Evolutionary conservation across 2,329 filamentous ascomycete species (phyloP), one percentile per base, ranked within the genome.

Genomic region (Diplodia intermedia): DNA sequence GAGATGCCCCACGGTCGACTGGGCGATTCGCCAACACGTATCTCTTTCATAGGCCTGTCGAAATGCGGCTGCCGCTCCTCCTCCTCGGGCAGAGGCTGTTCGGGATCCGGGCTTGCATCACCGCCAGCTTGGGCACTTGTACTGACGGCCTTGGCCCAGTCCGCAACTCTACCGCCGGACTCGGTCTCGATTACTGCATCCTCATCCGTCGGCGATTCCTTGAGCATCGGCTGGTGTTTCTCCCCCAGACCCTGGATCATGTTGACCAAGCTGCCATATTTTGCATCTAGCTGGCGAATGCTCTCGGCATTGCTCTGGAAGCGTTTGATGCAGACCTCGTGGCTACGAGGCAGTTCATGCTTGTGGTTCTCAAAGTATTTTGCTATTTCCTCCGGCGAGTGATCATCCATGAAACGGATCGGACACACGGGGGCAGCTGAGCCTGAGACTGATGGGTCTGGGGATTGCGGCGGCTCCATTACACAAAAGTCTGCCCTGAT

Each of bases 341-440:
- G 94, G 77, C 93, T 97, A 73, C 94, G 88, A 11, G 94, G 94
- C 66, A 98, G 87, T 78, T 97, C 91, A 79, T 98, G 94, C 79
- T 97, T 97, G 82, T 97, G 94, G 65, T 90, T 93, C 78, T 97
- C 92, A 75, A 98, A 93, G 78, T 97, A 98, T 75, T 91, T 88
- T 15, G 94, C 94, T 70, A 98, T 90, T 76, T 97, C 94, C 81
- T 97, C 92, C 1, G 94, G 92, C 2, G 93, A 93, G 76, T 97
- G 94, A 78, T 97, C 90, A 79, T 97, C 91, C 76, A 97, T 84
- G 81, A 91, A 97, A 57, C 94, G 91, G 69, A 98, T 98, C 2
- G 94, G 94, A 79, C 94, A 98, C 76, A 93, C 93, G 68, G 87
- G 80, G n/a, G 75, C 78, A 52, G 79, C 79, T 15, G 67, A 67